A percentile compares a stretch with the other conserved stretches of the same genome.
These are phyloP conservation scores for Scedosporium apiospermum DNA, from an alignment of 2,329 filamentous ascomycete species.

Conservation along the genomic window DNA sequence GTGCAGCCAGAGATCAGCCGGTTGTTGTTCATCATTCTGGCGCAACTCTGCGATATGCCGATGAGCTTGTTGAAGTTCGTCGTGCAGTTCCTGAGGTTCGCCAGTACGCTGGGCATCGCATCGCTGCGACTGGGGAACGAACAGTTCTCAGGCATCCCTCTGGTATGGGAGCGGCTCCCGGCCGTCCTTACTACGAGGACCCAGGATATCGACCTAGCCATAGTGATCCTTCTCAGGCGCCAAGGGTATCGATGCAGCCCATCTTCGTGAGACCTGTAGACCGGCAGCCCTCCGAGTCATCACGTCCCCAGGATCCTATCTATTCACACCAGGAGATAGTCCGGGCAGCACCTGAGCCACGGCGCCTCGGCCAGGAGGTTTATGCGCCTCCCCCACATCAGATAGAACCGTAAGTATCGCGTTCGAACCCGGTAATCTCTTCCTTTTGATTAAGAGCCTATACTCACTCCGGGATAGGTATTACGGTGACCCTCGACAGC, in stretches of 20 bases:
- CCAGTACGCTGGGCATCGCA: neutral
- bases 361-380: neutral
- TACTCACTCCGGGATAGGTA: neutral
- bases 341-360: neutral
- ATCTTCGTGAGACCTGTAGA: slow-evolving; percentile 4
- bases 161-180: neutral
- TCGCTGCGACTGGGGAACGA: neutral
- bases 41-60: neutral
- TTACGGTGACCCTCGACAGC: neutral
- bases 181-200: neutral
- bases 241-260: neutral
- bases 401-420: neutral
- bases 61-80: neutral
- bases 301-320: neutral
- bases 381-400: neutral
- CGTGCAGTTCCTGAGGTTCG: neutral
- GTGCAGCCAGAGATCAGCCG: neutral
- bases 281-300: neutral
- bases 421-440: neutral
- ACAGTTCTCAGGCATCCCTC: neutral
- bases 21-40: neutral
- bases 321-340: neutral
- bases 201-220: neutral
- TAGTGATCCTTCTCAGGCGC: neutral
- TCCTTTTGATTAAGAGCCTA: too few species aligned